Base-by-base conservation (phyloP, 192 early-diverging fungal genomes). In the Helicostylum pulchrum region DNA sequence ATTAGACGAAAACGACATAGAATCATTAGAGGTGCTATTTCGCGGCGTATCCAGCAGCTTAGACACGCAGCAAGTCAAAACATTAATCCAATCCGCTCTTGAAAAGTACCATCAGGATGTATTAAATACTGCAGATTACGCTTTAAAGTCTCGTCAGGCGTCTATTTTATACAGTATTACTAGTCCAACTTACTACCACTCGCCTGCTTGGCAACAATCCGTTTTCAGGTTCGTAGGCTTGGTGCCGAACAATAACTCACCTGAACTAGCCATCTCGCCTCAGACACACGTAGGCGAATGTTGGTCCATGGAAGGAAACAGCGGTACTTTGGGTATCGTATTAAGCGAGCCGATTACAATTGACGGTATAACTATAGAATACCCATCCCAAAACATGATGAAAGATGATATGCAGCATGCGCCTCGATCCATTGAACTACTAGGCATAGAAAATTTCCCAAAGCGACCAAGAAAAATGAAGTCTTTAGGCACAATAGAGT, bases 281-380 rank as follows among this genome's bases (percentile, higher is more conserved):
- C 67, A 73, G 31, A 77, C 81, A 20, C 72, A 85, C 39, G 73
- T 87, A 7, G 90, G 90, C 42, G 80, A 88, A 68, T 92, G 90
- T 69, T 92, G 90, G 90, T 79, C 88, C 0, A 88, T 92, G 82
- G 70, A 66, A 3, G 90, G 90, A 19, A 71, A 72, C 30, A 31
- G 69, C 7, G 90, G 90, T 1, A 79, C 83, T 42, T 53, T 92
- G 19, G 86, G 78, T 0, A 78, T 92, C 12, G 81, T 77, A 7
- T 59, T 92, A 61, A 75, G 79, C 4, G 68, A 85, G 65, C 69
- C 78, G 12, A 81, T 90, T 48, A 70, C 79, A 8, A 65, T 88
- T 2, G 75, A 80, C 0, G 80, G 80, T 14, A 77, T 92, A 64
- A 85, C 83, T 7, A 74, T 90, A 7, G 90, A 92, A 73, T 86